These are phyloP conservation scores for Trichophaea hybrida DNA, from an alignment of 2,329 filamentous ascomycete species.

Conservation along the genomic window DNA sequence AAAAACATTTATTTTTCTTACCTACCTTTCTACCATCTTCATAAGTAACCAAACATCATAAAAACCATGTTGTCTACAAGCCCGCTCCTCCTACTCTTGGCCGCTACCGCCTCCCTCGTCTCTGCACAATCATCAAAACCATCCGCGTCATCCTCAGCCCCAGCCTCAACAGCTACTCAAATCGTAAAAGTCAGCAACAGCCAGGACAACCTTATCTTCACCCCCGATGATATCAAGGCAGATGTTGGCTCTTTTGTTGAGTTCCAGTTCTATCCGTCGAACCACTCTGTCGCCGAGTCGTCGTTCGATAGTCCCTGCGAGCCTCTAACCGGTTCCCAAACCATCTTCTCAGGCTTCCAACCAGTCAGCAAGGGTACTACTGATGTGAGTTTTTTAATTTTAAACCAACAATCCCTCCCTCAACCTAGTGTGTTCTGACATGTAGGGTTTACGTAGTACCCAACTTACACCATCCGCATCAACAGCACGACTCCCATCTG, in stretches of 20 bases:
- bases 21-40: no score
- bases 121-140: not conserved
- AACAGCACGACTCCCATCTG: slow-evolving; percentile 36
- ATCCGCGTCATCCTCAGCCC: not conserved
- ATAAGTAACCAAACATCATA: not conserved
- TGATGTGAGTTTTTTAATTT: not conserved
- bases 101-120: not conserved
- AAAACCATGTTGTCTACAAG: not conserved
- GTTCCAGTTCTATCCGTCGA: slow-evolving; percentile 42
- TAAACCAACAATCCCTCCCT: not conserved
- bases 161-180: slow-evolving; percentile 23
- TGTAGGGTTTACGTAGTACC: slow-evolving; percentile 17
- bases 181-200: slow-evolving; percentile 33
- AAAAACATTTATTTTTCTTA: no score
- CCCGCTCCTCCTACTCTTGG: not conserved
- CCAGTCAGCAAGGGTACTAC: not conserved
- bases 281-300: slow-evolving; percentile 37
- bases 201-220: slow-evolving; percentile 34
- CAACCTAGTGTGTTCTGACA: not conserved
- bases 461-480: slow-evolving; percentile 37
- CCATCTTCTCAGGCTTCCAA: slow-evolving; percentile 25
- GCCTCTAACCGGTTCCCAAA: slow-evolving; percentile 28
- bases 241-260: slow-evolving; percentile 38
- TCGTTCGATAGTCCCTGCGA: slow-evolving; percentile 33
- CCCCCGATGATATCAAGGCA: slow-evolving; percentile 37